A percentile compares a stretch with the other conserved stretches of the same genome.
Evolutionary conservation across 1,284 basidiomycete species (phyloP).

Genomic region (Cryptococcus sp.): DNA sequence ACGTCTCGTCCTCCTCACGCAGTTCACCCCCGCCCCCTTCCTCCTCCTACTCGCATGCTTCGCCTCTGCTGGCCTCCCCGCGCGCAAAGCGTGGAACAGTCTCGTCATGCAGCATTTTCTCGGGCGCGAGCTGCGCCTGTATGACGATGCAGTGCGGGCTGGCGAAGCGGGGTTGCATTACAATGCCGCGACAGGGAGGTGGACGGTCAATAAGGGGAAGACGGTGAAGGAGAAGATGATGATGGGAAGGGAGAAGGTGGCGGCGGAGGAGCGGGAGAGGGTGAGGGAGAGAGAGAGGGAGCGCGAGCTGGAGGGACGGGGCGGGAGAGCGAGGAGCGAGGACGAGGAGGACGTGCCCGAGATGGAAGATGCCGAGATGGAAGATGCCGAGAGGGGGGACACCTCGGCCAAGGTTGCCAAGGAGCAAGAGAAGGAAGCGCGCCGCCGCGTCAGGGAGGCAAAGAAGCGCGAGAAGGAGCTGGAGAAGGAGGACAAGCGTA

Average conservation of each 20-base stretch:
- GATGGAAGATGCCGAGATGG: conserved; percentile 2
- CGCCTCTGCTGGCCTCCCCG: conserved; percentile 60
- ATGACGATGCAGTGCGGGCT: conserved; percentile 61
- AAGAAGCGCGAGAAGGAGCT: no score
- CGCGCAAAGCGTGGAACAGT: conserved; percentile 69
- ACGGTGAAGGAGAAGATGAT: conserved; percentile 18
- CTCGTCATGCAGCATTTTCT: conserved; percentile 75
- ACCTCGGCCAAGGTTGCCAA: background rate
- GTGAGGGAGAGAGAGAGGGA: conserved; percentile 7
- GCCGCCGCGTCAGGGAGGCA: no score
- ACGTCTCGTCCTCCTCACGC: conserved; percentile 63
- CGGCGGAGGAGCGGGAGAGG: conserved; percentile 4
- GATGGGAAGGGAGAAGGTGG: conserved; percentile 18
- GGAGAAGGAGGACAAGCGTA: background rate
- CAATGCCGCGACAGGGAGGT: conserved; percentile 17
- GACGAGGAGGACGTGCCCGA: conserved; percentile 16
- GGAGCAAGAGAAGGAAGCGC: background rate
- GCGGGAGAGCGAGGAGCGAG: background rate
- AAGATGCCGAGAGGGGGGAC: conserved; percentile 19
- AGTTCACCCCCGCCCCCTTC: conserved; percentile 63
- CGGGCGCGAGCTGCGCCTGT: conserved; percentile 68
- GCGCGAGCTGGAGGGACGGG: background rate
- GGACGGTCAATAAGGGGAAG: conserved; percentile 26
- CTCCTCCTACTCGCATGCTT: conserved; percentile 69
- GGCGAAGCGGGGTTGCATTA: conserved; percentile 48